Percentiles rank a stretch among this genome's conserved stretches.
phyloP scores from a whole-genome alignment of 208 protist genomes.

The Leishmania tropica region DNA sequence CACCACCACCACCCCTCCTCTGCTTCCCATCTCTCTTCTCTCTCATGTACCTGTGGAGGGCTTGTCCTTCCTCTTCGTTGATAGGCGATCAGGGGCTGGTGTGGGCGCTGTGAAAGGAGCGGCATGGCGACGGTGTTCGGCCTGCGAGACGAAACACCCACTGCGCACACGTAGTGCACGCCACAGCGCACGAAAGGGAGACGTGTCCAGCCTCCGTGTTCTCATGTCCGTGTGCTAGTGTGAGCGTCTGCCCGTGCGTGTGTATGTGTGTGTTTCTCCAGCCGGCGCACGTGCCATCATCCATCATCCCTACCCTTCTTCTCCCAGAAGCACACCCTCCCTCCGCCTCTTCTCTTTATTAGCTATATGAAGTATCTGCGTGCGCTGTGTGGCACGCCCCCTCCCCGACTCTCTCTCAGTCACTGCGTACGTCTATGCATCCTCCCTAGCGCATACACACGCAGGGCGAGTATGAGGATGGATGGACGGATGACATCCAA shows the following conservation, averaged over 20 bases:
- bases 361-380: background rate
- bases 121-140: background rate
- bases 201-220: background rate
- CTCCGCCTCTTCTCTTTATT: background rate
- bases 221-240: background rate
- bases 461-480: background rate
- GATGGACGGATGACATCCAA: background rate
- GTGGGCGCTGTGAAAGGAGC: background rate
- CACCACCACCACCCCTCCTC: background rate
- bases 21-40: constrained; percentile 20
- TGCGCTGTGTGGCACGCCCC: background rate
- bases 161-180: background rate
- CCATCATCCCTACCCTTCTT: background rate
- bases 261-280: background rate
- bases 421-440: background rate
- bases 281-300: background rate
- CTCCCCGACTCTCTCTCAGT: background rate
- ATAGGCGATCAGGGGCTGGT: background rate
- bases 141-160: background rate
- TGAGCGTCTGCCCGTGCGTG: background rate
- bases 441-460: too few species aligned
- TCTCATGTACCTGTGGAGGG: constrained; percentile 5
- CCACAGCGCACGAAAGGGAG: background rate
- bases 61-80: background rate
- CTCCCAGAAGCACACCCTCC: background rate